Evolutionary conservation across 805 yeast species (phyloP).

Genomic region (Ogataea minuta): DNA sequence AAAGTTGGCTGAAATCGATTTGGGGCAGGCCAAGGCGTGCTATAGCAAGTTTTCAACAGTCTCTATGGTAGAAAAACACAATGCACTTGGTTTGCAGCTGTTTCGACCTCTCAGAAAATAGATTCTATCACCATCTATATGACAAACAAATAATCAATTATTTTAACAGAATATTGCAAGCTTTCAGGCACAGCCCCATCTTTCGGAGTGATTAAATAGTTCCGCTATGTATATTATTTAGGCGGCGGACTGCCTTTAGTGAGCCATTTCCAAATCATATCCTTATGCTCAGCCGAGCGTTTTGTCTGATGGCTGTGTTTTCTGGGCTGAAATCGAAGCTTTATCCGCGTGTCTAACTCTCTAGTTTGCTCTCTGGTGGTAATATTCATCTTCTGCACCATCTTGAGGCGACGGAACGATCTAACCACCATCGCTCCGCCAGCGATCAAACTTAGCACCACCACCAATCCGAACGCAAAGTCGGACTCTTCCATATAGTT

Average conservation of each 20-base stretch:
- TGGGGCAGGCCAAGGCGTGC: neutral
- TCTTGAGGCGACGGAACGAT: slow-evolving; percentile 54
- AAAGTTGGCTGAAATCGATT: neutral
- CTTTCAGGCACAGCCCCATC: slow-evolving; percentile 8
- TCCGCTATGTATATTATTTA: slow-evolving; percentile 12
- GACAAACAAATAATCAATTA: slow-evolving; percentile 2
- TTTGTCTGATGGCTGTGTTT: slow-evolving; percentile 5
- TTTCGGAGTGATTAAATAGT: neutral
- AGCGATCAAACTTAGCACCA: slow-evolving; percentile 48
- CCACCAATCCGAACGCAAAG: slow-evolving; percentile 60
- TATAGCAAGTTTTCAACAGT: no score
- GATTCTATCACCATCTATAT: slow-evolving; percentile 2
- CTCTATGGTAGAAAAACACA: no score
- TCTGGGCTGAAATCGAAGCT: slow-evolving; percentile 13
- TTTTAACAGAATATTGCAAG: neutral
- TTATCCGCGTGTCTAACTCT: slow-evolving; percentile 28
- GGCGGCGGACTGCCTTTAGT: slow-evolving; percentile 39
- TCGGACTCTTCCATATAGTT: slow-evolving; percentile 71
- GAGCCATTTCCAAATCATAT: slow-evolving; percentile 56
- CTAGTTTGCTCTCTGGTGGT: slow-evolving; percentile 36
- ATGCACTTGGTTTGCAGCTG: no score
- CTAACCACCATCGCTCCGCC: slow-evolving; percentile 54
- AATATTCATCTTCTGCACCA: slow-evolving; percentile 68
- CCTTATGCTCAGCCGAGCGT: slow-evolving; percentile 33
- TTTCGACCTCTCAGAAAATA: neutral